Conservation (phyloP, 2,329 filamentous ascomycete genomes). For the Raffaelea arxii region DNA sequence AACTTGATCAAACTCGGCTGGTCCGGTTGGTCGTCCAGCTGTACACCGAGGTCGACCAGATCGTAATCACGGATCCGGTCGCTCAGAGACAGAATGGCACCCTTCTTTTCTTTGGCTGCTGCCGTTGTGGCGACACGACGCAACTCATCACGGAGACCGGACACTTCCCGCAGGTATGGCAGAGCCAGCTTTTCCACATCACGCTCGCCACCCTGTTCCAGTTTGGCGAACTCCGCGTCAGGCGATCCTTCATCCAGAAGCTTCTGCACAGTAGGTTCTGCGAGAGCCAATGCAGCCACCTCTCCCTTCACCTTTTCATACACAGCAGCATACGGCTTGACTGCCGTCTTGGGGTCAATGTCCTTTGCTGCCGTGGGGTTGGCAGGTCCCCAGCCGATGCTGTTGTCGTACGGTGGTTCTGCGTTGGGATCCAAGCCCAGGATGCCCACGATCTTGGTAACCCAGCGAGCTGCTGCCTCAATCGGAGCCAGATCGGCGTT, state of each 20-base stretch:
- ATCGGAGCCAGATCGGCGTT: conserved; percentile 11
- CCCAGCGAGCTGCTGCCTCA: conserved; percentile 41
- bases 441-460: conserved; percentile 56
- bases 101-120: conserved; percentile 11
- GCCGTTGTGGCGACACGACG: conserved; percentile 18
- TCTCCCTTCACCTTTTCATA: conserved; percentile 10
- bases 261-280: not conserved
- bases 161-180: conserved; percentile 48
- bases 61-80: conserved; percentile 55
- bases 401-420: conserved; percentile 25
- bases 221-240: conserved; percentile 5
- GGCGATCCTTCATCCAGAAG: conserved; percentile 8
- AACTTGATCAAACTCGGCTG: conserved; percentile 54
- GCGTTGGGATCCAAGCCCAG: conserved; percentile 48
- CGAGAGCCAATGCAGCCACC: conserved; percentile 8
- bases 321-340: conserved; percentile 11
- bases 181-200: conserved; percentile 30
- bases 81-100: conserved; percentile 43
- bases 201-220: conserved; percentile 1
- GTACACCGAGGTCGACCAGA: conserved; percentile 57
- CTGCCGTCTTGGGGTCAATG: conserved; percentile 9
- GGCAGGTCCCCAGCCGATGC: conserved; percentile 57
- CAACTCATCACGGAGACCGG: conserved; percentile 26
- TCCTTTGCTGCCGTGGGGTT: conserved; percentile 36
- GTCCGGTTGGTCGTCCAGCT: conserved; percentile 56